A percentile compares a stretch with the other conserved stretches of the same genome.
Conservation (phyloP, 495 filamentous ascomycete species). For the Neurospora tetrasperma region DNA sequence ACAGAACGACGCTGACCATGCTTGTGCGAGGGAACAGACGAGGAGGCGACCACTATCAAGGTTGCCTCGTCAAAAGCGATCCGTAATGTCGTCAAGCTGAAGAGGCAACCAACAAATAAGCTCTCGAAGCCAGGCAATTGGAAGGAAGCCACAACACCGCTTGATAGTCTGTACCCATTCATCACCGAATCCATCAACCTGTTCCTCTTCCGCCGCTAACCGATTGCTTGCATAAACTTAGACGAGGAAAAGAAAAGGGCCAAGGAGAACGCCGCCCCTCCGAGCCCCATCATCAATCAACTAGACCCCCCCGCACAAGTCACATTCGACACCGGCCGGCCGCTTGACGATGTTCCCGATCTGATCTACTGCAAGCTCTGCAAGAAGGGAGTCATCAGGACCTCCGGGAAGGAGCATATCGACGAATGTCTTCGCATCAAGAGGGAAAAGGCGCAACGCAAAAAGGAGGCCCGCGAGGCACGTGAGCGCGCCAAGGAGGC, state of each 20-base stretch:
- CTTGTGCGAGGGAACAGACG: constrained; percentile 20
- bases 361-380: constrained; percentile 72
- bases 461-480: constrained; percentile 70
- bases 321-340: constrained; percentile 63
- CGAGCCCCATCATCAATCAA: constrained; percentile 55
- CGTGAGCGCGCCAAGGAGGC: constrained; percentile 54
- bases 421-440: constrained; percentile 63
- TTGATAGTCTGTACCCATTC: constrained; percentile 41
- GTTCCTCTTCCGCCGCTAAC: not conserved
- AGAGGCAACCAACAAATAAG: constrained; percentile 47
- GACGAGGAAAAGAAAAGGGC: constrained; percentile 37
- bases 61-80: constrained; percentile 40
- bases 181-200: not conserved
- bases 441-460: constrained; percentile 61
- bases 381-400: constrained; percentile 60
- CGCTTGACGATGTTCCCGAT: constrained; percentile 57
- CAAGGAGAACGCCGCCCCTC: constrained; percentile 32
- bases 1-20: not conserved
- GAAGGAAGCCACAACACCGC: constrained; percentile 35
- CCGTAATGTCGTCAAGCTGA: constrained; percentile 50
- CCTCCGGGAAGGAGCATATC: constrained; percentile 53
- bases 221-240: not conserved
- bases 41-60: constrained; percentile 44
- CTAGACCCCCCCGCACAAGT: constrained; percentile 58
- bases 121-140: constrained; percentile 46